Conservation (phyloP, 164 flowering plant species). For the Saururus chinensis region DNA sequence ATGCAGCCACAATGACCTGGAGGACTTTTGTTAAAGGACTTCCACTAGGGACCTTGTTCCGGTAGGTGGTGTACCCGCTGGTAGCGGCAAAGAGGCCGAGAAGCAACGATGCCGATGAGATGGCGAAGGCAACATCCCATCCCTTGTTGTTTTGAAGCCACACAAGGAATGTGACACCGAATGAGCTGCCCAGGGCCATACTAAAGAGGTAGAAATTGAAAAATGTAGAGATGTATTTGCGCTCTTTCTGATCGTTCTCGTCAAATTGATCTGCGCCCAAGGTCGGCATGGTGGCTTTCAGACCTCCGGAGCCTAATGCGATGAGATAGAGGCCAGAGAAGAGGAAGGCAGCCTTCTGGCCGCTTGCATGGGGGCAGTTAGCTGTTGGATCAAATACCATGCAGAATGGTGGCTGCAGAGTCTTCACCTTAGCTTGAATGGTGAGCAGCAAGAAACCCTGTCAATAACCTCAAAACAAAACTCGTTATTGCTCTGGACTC, state of each 20-base stretch:
- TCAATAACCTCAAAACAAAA: neutral
- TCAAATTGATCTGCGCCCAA: slow-evolving; percentile 91
- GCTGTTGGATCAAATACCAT: neutral
- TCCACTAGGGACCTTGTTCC: slow-evolving; percentile 62
- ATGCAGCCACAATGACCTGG: neutral
- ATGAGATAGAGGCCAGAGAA: slow-evolving; percentile 62
- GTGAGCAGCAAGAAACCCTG: slow-evolving; percentile 74
- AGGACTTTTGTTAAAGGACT: slow-evolving; percentile 48
- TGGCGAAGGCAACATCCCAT: slow-evolving; percentile 81
- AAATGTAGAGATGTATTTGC: slow-evolving; percentile 64
- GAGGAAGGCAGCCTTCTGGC: slow-evolving; percentile 35
- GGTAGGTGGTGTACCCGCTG: slow-evolving; percentile 50
- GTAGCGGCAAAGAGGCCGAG: slow-evolving; percentile 53
- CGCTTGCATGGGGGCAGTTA: slow-evolving; percentile 28
- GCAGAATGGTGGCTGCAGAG: slow-evolving; percentile 40
- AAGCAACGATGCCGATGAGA: slow-evolving; percentile 43
- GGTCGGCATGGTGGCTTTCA: slow-evolving; percentile 68
- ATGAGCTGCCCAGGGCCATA: slow-evolving; percentile 59
- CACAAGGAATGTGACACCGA: slow-evolving; percentile 77
- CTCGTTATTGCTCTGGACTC: no score
- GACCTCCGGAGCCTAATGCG: slow-evolving; percentile 83
- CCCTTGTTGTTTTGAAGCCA: slow-evolving; percentile 90
- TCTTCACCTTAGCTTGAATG: slow-evolving; percentile 51
- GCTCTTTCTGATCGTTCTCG: slow-evolving; percentile 33
- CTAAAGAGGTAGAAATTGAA: slow-evolving; percentile 75